Evolutionary conservation across 352 stramenopile genomes (phyloP), one percentile per base, ranked within the genome.

Genomic region (Phytophthora litchii): DNA sequence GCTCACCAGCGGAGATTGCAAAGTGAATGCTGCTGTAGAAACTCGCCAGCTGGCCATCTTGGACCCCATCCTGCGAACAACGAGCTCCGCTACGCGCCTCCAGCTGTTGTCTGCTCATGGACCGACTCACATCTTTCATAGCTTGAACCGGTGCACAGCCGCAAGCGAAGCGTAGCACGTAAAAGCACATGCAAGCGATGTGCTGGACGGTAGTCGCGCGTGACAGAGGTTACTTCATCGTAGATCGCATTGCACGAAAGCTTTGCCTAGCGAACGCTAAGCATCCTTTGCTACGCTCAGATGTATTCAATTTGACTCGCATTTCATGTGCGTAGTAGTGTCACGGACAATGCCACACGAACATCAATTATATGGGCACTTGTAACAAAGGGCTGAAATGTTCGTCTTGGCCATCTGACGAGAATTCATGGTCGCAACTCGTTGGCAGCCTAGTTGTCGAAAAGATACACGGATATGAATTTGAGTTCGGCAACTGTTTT

Each of bases 101-200:
- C 58, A 67, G 49, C 41, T 60, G 57, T 53, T 59, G 38, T 37
- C 36, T 58, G 46, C 27, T 35, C 31, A 40, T 55, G 59, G 46
- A 54, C 46, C 44, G 60, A 56, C 53, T 64, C 60, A 69, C 60
- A 69, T 64, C 60, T 52, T 64, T 60, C 25, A 60, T 32, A 49
- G 31, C 37, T 59, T 54, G 54, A 43, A 42, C 46, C 38, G 25
- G 25, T 60, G 47, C 47, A 64, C 54, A 65, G 61, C 54, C 55
- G 61, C 55, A 53, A 44, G 17, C 31, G 42, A 47, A 56, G 46
- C 52, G 43, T 61, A 50, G 25, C 48, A 62, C 38, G 41, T 12
- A 64, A 53, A 61, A 59, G 31, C 47, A 53, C 35, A 49, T 46
- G 47, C 34, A 11, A 16, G 31, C 21, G 61, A 70, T 65, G 60